phyloP scores from a whole-genome alignment of 352 stramenopile species.

The Phytophthora niederhauseri region DNA sequence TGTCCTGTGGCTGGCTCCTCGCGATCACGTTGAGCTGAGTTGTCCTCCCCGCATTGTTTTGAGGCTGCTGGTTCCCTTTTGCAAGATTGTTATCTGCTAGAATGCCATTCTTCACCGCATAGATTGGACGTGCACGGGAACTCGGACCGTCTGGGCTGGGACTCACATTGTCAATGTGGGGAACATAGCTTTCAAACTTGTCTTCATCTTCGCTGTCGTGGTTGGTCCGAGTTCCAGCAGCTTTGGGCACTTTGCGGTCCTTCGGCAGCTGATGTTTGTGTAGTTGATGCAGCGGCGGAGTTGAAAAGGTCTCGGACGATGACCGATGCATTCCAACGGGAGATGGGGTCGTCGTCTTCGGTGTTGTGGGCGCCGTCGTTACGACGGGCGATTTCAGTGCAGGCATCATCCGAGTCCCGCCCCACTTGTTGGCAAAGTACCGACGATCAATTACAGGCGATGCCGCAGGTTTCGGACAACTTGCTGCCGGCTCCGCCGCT shows the following conservation, averaged over 20 bases:
- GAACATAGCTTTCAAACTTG: slow-evolving; percentile 19
- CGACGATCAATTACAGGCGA: slow-evolving; percentile 28
- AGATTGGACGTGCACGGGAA: slow-evolving; percentile 9
- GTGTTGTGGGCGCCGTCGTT: slow-evolving; percentile 23
- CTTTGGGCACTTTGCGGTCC: too few species aligned
- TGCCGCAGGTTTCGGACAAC: slow-evolving; percentile 26
- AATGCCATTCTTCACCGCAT: slow-evolving; percentile 27
- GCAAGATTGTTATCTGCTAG: slow-evolving; percentile 12
- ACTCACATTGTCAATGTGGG: background rate
- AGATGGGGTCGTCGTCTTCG: slow-evolving; percentile 6
- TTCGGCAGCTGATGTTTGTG: slow-evolving; percentile 3
- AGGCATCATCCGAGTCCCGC: slow-evolving; percentile 11
- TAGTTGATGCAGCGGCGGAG: slow-evolving; percentile 10
- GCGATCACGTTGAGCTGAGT: slow-evolving; percentile 2
- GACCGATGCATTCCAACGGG: slow-evolving; percentile 19
- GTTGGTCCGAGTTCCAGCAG: slow-evolving; percentile 2
- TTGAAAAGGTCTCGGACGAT: slow-evolving; percentile 25
- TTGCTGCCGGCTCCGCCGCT: slow-evolving; percentile 17
- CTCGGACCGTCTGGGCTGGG: background rate
- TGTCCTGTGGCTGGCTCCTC: slow-evolving; percentile 15
- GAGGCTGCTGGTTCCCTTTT: slow-evolving; percentile 41
- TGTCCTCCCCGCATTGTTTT: background rate
- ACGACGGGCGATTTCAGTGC: slow-evolving; percentile 11
- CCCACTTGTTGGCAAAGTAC: slow-evolving; percentile 36
- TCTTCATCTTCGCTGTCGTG: slow-evolving; percentile 29